A percentile compares a stretch with the other conserved stretches of the same genome.
These are phyloP conservation scores for Tilletia indica DNA, from an alignment of 1,284 basidiomycete genomes.

Conservation along the genomic window DNA sequence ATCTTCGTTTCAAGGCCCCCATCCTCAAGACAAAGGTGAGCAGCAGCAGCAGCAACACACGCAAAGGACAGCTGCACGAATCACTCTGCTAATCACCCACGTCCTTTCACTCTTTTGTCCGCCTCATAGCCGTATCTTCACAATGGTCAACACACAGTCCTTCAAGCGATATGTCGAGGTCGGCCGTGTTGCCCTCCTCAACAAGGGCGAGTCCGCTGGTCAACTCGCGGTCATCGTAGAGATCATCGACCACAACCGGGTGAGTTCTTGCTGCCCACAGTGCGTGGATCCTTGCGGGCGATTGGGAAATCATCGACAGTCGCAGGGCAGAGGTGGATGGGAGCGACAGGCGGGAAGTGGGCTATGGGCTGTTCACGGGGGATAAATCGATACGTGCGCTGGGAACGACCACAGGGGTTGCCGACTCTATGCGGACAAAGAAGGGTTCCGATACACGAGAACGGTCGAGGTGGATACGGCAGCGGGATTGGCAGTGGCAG, in stretches of 20 bases:
- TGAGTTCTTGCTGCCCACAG: slow-evolving; percentile 59
- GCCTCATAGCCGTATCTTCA: not conserved
- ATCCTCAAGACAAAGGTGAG: not conserved
- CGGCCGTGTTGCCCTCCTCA: slow-evolving; percentile 95
- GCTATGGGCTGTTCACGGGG: not conserved
- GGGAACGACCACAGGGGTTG: too few species aligned
- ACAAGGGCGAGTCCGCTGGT: slow-evolving; percentile 78
- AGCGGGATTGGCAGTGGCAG: too few species aligned
- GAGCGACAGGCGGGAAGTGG: not conserved
- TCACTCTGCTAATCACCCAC: too few species aligned
- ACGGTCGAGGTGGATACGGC: too few species aligned
- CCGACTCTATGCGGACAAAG: too few species aligned
- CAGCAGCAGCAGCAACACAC: not conserved
- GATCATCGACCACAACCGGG: slow-evolving; percentile 98
- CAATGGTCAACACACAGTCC: slow-evolving; percentile 30
- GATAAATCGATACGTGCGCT: not conserved
- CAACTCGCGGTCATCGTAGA: slow-evolving; percentile 93
- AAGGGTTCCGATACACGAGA: too few species aligned
- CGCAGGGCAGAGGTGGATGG: not conserved
- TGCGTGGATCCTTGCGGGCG: not conserved
- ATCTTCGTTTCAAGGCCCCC: too few species aligned
- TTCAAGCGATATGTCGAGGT: slow-evolving; percentile 98
- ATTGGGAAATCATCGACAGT: not conserved
- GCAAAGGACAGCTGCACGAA: not conserved
- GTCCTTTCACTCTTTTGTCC: not conserved